Evolutionary conservation across 2,329 filamentous ascomycete genomes (phyloP).

Genomic region (Amauroascus verrucosus): DNA sequence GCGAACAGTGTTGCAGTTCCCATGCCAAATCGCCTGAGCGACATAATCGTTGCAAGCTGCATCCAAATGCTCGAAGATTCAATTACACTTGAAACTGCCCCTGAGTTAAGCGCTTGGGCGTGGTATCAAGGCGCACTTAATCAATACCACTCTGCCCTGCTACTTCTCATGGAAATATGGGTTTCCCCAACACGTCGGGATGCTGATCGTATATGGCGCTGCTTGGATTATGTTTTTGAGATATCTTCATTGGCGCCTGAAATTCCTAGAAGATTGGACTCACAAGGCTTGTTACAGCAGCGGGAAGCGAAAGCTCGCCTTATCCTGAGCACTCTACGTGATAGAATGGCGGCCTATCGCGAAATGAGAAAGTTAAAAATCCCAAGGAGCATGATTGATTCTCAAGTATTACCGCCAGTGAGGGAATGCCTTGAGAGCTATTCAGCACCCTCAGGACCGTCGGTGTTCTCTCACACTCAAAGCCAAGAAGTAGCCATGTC

Average conservation of each 20-base stretch:
- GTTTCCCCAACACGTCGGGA: constrained; percentile 47
- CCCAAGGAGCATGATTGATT: constrained; percentile 18
- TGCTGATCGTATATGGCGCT: constrained; percentile 58
- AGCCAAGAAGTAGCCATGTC: not conserved
- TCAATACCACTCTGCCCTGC: constrained; percentile 60
- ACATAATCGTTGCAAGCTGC: constrained; percentile 54
- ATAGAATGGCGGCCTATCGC: constrained; percentile 27
- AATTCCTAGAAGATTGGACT: constrained; percentile 6
- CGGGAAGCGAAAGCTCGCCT: constrained; percentile 49
- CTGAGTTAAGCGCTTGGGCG: constrained; percentile 48
- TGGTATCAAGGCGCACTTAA: constrained; percentile 65
- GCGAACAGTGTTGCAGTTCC: constrained; percentile 35
- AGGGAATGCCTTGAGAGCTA: not conserved
- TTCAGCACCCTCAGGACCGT: not conserved
- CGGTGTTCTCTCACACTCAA: not conserved
- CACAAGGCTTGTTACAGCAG: constrained; percentile 17
- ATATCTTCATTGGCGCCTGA: constrained; percentile 32
- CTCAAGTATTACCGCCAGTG: constrained; percentile 4
- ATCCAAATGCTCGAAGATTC: constrained; percentile 46
- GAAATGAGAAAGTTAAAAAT: constrained; percentile 23
- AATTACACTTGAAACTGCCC: constrained; percentile 45
- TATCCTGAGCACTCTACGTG: constrained; percentile 53
- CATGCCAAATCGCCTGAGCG: constrained; percentile 47
- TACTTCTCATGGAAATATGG: constrained; percentile 59
- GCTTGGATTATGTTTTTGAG: constrained; percentile 62